Percentiles rank a stretch among this genome's conserved stretches.
phyloP scores from a whole-genome alignment of 192 early-diverging fungal genomes.

The Phlyctochytrium planicorne region DNA sequence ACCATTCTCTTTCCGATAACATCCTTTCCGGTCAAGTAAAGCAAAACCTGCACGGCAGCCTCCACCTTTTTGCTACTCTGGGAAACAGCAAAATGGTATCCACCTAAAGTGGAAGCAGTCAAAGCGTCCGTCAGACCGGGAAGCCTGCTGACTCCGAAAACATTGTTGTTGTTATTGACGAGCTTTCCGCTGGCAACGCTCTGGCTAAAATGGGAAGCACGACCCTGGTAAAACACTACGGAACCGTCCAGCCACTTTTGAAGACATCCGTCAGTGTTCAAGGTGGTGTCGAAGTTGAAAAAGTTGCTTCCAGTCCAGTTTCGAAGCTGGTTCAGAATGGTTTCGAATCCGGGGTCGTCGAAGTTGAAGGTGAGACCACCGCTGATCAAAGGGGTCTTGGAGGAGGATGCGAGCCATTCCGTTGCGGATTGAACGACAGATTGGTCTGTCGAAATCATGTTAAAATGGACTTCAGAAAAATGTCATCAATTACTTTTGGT shows the following conservation, averaged over 20 bases:
- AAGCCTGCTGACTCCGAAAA: background rate
- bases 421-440: background rate
- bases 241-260: background rate
- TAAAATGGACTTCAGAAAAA: too few species aligned
- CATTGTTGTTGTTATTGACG: background rate
- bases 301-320: background rate
- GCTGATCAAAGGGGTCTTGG: background rate
- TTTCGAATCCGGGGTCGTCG: background rate
- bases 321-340: background rate
- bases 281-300: background rate
- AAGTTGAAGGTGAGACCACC: background rate
- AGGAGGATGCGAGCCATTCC: background rate
- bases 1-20: background rate
- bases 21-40: background rate
- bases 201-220: background rate
- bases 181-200: background rate
- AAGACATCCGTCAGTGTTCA: background rate
- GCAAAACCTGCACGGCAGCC: background rate
- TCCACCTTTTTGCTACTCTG: background rate
- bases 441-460: background rate
- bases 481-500: background rate
- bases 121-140: background rate
- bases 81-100: background rate
- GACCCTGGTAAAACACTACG: slow-evolving; percentile 3
- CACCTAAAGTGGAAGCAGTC: background rate